Evolutionary conservation across 371 early-diverging fungal species (phyloP).

Genomic region (Rhizopus stolonifer): DNA sequence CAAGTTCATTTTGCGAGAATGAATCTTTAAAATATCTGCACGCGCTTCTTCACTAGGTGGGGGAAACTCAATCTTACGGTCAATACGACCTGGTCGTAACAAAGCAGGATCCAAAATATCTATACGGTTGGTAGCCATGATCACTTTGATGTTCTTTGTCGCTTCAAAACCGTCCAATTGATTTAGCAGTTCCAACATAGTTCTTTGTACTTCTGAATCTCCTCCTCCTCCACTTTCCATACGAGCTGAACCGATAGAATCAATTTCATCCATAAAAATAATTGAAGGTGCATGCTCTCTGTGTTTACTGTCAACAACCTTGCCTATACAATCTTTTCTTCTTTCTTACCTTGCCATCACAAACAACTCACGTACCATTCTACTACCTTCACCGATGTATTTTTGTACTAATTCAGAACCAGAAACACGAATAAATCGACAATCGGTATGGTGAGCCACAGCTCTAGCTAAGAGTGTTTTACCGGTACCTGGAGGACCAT

Average conservation of each 20-base stretch:
- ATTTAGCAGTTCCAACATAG: conserved; percentile 75
- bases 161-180: conserved; percentile 79
- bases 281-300: conserved; percentile 91
- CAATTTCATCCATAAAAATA: conserved; percentile 98
- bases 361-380: conserved; percentile 99
- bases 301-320: too few relatives aligned
- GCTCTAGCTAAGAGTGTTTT: conserved; percentile 89
- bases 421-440: conserved; percentile 99
- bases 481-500: conserved; percentile 94
- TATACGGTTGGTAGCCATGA: conserved; percentile 91
- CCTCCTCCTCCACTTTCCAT: conserved; percentile 64
- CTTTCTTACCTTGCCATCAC: conserved; percentile 97
- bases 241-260: conserved; percentile 77
- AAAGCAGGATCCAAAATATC: conserved; percentile 78
- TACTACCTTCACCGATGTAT: conserved; percentile 98
- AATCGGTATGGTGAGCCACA: conserved; percentile 85
- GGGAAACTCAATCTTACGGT: conserved; percentile 77
- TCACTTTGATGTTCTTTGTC: conserved; percentile 53
- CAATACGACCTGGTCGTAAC: conserved; percentile 88
- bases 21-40: conserved; percentile 68
- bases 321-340: conserved; percentile 93
- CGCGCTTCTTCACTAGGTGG: conserved; percentile 71
- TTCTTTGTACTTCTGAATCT: too few relatives aligned
- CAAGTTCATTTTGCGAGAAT: conserved; percentile 53
- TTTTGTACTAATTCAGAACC: conserved; percentile 90